Evolutionary conservation across 2,329 filamentous ascomycete genomes (phyloP).

Genomic region (Alternaria arbusti): DNA sequence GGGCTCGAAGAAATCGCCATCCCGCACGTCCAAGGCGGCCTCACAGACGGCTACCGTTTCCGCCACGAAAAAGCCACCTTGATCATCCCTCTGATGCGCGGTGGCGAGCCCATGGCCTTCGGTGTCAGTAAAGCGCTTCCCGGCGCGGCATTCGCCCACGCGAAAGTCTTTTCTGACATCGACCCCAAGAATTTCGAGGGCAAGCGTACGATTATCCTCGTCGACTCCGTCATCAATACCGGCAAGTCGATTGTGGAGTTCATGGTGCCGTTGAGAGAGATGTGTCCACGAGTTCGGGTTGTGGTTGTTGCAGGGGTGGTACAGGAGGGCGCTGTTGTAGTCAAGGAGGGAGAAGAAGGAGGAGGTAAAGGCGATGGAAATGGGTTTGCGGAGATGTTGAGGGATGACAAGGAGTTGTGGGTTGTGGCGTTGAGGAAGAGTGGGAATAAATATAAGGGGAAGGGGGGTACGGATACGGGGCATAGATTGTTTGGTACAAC

Average conservation of each 20-base stretch:
- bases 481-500: neutral
- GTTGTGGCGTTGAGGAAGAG: constrained; percentile 63
- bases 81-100: constrained; percentile 68
- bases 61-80: constrained; percentile 56
- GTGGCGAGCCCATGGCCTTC: constrained; percentile 66
- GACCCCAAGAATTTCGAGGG: constrained; percentile 49
- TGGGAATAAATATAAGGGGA: constrained; percentile 62
- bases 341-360: neutral
- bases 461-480: constrained; percentile 62
- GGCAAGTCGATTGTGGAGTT: constrained; percentile 60
- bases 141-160: constrained; percentile 60
- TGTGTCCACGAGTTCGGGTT: constrained; percentile 52
- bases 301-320: constrained; percentile 64
- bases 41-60: constrained; percentile 32
- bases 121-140: constrained; percentile 63
- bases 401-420: constrained; percentile 31
- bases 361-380: constrained; percentile 13
- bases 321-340: constrained; percentile 44
- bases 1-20: constrained; percentile 60
- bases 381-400: constrained; percentile 20
- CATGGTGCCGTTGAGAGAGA: constrained; percentile 30
- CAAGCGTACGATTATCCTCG: constrained; percentile 56
- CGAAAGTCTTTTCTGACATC: constrained; percentile 52
- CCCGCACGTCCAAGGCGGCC: constrained; percentile 42
- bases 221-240: constrained; percentile 68